A percentile compares a stretch with the other conserved stretches of the same genome.
These are phyloP conservation scores for Ceratocystis eucalypticola DNA, from an alignment of 2,329 filamentous ascomycete species.

Conservation along the genomic window DNA sequence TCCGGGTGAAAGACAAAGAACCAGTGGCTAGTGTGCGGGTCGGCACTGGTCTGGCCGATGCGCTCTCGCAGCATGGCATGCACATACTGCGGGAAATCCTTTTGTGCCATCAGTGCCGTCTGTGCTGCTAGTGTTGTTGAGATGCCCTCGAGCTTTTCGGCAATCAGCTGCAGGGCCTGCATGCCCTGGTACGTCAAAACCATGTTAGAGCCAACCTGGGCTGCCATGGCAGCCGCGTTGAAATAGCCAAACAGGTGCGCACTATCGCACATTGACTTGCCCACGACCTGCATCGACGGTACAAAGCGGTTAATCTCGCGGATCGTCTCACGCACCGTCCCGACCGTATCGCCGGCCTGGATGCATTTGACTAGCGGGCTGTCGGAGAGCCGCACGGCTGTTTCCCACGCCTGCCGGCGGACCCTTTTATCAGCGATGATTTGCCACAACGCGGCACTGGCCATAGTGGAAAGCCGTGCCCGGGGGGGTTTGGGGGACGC, in stretches of 20 bases:
- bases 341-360: conserved; percentile 18
- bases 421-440: conserved; percentile 18
- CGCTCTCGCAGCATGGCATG: conserved; percentile 29
- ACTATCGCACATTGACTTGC: conserved; percentile 27
- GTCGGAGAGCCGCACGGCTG: conserved; percentile 16
- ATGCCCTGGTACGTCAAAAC: conserved; percentile 28
- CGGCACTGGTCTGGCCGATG: conserved; percentile 25
- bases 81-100: conserved; percentile 28
- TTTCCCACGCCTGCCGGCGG: conserved; percentile 19
- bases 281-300: conserved; percentile 28
- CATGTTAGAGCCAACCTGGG: conserved; percentile 27
- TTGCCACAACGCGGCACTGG: conserved; percentile 18
- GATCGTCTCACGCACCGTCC: conserved; percentile 17
- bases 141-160: conserved; percentile 27
- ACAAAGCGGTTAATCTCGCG: conserved; percentile 22
- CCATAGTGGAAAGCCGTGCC: conserved; percentile 18
- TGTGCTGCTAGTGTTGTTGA: conserved; percentile 26
- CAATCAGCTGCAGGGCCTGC: conserved; percentile 28
- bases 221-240: conserved; percentile 24
- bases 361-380: conserved; percentile 18
- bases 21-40: conserved; percentile 26
- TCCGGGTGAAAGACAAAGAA: conserved; percentile 33
- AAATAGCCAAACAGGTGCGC: conserved; percentile 26
- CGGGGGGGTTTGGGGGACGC: background rate
- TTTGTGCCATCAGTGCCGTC: conserved; percentile 28